Evolutionary conservation across 148 eudicot species (phyloP).

Genomic region (Chenopodium quinoa): DNA sequence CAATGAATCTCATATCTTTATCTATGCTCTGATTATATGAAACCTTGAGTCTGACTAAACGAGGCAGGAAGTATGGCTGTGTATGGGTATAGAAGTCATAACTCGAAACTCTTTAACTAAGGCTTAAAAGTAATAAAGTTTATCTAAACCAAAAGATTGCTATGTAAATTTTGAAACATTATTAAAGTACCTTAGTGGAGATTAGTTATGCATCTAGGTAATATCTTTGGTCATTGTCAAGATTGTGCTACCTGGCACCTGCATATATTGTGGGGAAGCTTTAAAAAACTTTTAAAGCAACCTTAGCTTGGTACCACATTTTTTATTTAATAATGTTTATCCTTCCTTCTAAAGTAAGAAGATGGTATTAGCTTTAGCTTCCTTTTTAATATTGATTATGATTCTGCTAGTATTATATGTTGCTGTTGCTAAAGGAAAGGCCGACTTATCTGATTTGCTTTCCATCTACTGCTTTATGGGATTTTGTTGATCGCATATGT

Average conservation of each 20-base stretch:
- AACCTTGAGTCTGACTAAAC: not conserved
- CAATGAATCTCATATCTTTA: constrained; percentile 5
- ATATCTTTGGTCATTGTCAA: constrained; percentile 2
- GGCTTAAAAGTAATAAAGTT: constrained; percentile 1
- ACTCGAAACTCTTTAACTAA: not conserved
- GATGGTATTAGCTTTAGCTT: not conserved
- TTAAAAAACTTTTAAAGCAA: not conserved
- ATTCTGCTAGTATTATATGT: not conserved
- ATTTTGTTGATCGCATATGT: not conserved
- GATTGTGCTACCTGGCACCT: not conserved
- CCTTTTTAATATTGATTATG: not conserved
- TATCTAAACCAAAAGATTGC: not conserved
- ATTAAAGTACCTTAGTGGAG: constrained; percentile 7
- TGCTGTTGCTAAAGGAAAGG: not conserved
- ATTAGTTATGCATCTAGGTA: not conserved
- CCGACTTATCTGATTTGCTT: not conserved
- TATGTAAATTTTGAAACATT: not conserved
- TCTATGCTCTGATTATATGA: not conserved
- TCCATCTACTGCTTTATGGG: not conserved
- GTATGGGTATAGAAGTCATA: not conserved
- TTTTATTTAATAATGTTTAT: not conserved
- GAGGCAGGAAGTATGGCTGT: constrained; percentile 8
- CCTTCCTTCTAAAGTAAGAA: not conserved
- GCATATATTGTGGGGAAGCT: not conserved
- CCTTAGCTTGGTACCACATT: not conserved